phyloP scores from a whole-genome alignment of 257 asterid species.

The Plantago major region DNA sequence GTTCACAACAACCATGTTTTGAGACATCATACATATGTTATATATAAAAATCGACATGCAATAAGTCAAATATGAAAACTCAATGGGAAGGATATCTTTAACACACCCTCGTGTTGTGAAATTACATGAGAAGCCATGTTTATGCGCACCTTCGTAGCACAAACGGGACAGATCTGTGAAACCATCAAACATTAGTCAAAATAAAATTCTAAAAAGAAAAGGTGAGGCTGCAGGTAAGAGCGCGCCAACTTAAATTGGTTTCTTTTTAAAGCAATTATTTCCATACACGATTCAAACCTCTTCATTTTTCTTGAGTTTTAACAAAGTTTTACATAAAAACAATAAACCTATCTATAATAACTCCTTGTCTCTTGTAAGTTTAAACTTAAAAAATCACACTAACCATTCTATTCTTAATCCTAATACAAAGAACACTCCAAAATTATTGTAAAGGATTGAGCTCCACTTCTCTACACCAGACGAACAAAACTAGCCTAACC shows the following conservation, averaged over 20 bases:
- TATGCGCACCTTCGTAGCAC: conserved; percentile 56
- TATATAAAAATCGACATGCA: conserved; percentile 1
- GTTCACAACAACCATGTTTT: conserved; percentile 14
- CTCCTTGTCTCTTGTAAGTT: too few species aligned
- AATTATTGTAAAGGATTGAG: too few species aligned
- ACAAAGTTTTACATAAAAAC: too few species aligned
- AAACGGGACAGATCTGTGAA: conserved; percentile 91
- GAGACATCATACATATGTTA: conserved; percentile 5
- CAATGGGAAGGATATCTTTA: conserved; percentile 76
- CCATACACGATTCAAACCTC: too few species aligned
- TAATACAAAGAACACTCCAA: too few species aligned
- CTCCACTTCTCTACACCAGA: too few species aligned
- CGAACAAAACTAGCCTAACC: too few species aligned
- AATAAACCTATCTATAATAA: too few species aligned
- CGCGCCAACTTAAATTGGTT: neutral
- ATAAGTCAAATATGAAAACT: neutral
- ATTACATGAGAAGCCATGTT: conserved; percentile 89
- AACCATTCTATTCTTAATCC: too few species aligned
- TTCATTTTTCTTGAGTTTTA: too few species aligned
- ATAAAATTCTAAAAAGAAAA: conserved; percentile 1
- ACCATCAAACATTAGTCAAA: conserved; percentile 16
- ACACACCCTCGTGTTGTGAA: conserved; percentile 65
- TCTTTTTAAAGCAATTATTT: too few species aligned
- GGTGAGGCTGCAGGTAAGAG: neutral
- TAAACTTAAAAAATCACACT: too few species aligned